Evolutionary conservation across 2,329 filamentous ascomycete genomes (phyloP), one percentile per base, ranked within the genome.

Genomic region (Ceratocystis colombiana): DNA sequence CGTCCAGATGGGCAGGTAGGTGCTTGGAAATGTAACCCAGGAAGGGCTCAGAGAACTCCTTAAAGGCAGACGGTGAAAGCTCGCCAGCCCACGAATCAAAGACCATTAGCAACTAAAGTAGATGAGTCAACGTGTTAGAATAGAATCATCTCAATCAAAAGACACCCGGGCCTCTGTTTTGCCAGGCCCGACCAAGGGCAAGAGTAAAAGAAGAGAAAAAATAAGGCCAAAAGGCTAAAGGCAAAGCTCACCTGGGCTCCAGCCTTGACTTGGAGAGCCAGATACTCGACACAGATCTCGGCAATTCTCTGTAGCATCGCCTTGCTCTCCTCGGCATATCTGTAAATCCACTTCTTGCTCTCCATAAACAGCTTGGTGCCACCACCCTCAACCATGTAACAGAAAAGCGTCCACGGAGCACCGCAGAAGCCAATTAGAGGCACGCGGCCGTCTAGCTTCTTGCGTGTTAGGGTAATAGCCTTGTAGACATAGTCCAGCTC

Each of bases 71-170:
- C 1, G 94, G 93, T 7, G 89, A 91, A 59, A 99, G 81, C 77
- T 99, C 94, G 53, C 91, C 92, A 1, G 94, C 94, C 93, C 94
- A 99, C 0, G 93, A 97, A 75, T 99, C 94, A 73, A 99, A 99
- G 12, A 99, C 90, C 81, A 97, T 94, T 33, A 97, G 80, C 74
- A 96, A 84, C 86, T 89, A 68, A 22, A 10, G 7, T 30, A 30
- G 45, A 12, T 37, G 33, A 12, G 33, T 37, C 33, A 37, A 12
- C 8, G 8, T 37, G 33, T 37, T 37, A 37, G 33, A 37, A 37
- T 37, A 37, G 33, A 37, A 37, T 12, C 8, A 37, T 12, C 33
- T 3, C 33, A 37, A 37, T 12, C 10, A 37, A 37, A 37, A 37
- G 33, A 37, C 33, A 10, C 62, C 20, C 28, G 5, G 46, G 22